Conservation (phyloP, 306 rosid species). For the Sicyos edulis region DNA sequence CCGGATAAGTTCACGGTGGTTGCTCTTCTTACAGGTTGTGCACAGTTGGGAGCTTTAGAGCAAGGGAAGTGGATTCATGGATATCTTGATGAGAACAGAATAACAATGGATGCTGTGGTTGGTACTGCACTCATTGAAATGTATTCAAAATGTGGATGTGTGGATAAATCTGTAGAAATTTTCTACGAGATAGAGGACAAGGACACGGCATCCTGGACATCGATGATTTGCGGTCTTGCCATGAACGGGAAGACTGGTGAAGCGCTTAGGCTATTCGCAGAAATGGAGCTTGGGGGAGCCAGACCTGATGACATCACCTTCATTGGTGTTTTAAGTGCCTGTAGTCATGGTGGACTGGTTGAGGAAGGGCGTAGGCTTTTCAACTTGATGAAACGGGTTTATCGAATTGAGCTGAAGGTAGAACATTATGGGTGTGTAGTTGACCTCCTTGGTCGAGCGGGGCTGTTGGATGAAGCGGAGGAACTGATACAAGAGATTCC, state of each 20-base stretch:
- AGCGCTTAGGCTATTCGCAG: slow-evolving; percentile 55
- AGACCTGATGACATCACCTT: slow-evolving; percentile 64
- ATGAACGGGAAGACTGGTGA: slow-evolving; percentile 55
- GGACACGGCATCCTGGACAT: slow-evolving; percentile 64
- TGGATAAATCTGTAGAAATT: slow-evolving; percentile 52
- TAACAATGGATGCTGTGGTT: slow-evolving; percentile 51
- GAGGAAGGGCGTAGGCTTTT: slow-evolving; percentile 50
- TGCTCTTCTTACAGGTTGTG: slow-evolving; percentile 65
- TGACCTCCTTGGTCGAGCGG: slow-evolving; percentile 68
- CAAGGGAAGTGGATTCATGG: slow-evolving; percentile 64
- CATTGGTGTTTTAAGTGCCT: slow-evolving; percentile 51
- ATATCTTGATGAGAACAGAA: slow-evolving; percentile 36
- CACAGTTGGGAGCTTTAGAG: slow-evolving; percentile 59
- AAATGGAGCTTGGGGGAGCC: slow-evolving; percentile 45
- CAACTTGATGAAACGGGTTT: slow-evolving; percentile 40
- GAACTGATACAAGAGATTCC: slow-evolving; percentile 48
- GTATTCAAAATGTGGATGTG: slow-evolving; percentile 65
- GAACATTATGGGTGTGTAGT: slow-evolving; percentile 68
- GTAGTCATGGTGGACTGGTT: slow-evolving; percentile 66
- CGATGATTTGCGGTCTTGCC: slow-evolving; percentile 65
- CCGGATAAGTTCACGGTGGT: slow-evolving; percentile 56
- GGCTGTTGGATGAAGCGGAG: slow-evolving; percentile 61
- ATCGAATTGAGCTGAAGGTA: slow-evolving; percentile 46
- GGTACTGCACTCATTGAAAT: slow-evolving; percentile 68
- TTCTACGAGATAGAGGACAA: slow-evolving; percentile 44